Evolutionary conservation across 495 filamentous ascomycete species (phyloP), one percentile per base, ranked within the genome.

Genomic region (Trichocladium antarcticum): DNA sequence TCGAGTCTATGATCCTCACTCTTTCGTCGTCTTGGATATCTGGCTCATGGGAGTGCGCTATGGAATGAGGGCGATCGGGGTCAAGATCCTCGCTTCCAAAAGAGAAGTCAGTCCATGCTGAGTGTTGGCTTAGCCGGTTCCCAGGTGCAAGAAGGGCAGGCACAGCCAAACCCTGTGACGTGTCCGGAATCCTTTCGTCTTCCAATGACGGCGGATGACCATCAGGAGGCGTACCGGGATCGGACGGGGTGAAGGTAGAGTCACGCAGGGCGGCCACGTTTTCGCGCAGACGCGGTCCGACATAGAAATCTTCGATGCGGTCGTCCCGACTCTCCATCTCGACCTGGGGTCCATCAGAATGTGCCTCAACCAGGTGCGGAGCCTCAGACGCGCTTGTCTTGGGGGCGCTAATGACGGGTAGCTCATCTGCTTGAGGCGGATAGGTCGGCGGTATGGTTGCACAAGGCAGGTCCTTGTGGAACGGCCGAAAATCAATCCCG

Each of bases 71-170:
- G 35, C 44, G 45, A 37, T 31, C 56, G 22, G 49, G 49, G 22
- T 65, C 56, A n/a, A 46, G 60, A 19, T 68, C 62, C 31, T 73
- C 70, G 35, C 71, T 74, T 12, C 71, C 73, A 36, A 78, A 63
- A 1, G 75, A 74, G 48, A 71, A 72, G 61, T 78, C 73, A n/a
- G 75, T 78, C 75, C 75, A 78, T 12, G 67, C 60, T 11, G 74
- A 74, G 20, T 68, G 64, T 28, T 72, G 67, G 48, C 75, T 78
- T 17, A 64, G 55, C n/a, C 73, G 68, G 50, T 74, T 71, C 41
- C 62, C 61, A 6, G 70, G 71, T 7, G 64, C 60, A 6, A 70
- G 63, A 28, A 69, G 65, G 35, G 62, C 63, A 24, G 72, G 72
- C 9, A 74, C 63, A 3, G 60, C 57, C 27, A 74, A 54, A 37